Base-by-base conservation (phyloP, 768 basidiomycete genomes). In the Auricularia heimuer region DNA sequence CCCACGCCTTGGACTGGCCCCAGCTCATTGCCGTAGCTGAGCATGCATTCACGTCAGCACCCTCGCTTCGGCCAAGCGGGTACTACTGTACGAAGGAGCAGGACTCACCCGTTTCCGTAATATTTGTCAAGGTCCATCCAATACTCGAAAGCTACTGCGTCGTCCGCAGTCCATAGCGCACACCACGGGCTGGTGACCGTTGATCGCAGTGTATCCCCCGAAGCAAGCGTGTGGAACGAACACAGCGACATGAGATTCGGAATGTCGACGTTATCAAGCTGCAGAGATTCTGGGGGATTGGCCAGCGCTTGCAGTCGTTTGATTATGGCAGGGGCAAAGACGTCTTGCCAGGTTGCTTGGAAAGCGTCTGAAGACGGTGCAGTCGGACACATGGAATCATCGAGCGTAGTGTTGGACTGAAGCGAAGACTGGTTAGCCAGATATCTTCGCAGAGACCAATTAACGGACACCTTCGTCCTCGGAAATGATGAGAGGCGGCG, bases 1-100 rank as follows among this genome's bases (percentile, higher is more conserved):
- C 93, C 94, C 3, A 94, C 86, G 37, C 92, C 91, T 71, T 91
- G 90, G 6, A 92, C 84, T 3, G 78, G 86, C 1, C 92, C 91
- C 1, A 93, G 77, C 2, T 73, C 68, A 66, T 85, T 83, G 3
- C 91, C 90, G 66, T 90, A 82, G 21, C 88, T 89, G 66, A 21
- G 61, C 29, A 29, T 29, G 29, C 29, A 29, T 29, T 1, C 29
- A 1, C 1, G 1, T 29, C 1, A 54, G 11, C 10, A 8, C n/a
- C 2, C 7, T 10, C 1, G 12, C 7, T 18, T 0, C n/a, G 2
- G 8, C 61, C 24, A 3, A 12, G 56, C 1, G 56, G 62, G 35
- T 36, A 39, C 65, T 58, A 61, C 51, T 1, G 34, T 14, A 10
- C 33, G 63, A 34, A 44, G 18, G n/a, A 35, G 47, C 54, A 16